Percentiles rank a stretch among this genome's conserved stretches.
phyloP scores from a whole-genome alignment of 2,329 filamentous ascomycete genomes.

The Clonostachys rosea region DNA sequence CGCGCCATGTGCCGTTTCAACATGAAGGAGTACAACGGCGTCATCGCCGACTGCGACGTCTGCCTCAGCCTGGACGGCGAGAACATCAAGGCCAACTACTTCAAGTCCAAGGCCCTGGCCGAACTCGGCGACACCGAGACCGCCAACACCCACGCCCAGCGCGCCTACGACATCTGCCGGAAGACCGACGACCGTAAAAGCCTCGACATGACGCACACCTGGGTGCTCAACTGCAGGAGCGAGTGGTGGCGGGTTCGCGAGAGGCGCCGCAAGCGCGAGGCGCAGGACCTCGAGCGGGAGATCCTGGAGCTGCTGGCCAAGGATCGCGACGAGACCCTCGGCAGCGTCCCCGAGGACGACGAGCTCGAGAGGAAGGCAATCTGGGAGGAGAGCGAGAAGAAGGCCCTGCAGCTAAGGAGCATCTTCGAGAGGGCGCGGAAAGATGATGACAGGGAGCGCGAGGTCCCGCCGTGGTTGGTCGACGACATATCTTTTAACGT shows the following conservation, averaged over 20 bases:
- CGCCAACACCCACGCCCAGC: slow-evolving; percentile 64
- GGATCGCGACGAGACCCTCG: slow-evolving; percentile 37
- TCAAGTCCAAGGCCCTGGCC: slow-evolving; percentile 81
- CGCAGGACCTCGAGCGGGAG: slow-evolving; percentile 54
- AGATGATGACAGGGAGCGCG: slow-evolving; percentile 38
- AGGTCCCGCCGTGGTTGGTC: slow-evolving; percentile 71
- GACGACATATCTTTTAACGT: slow-evolving; percentile 73
- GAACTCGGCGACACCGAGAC: slow-evolving; percentile 59
- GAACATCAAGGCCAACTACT: slow-evolving; percentile 79
- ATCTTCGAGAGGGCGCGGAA: slow-evolving; percentile 49
- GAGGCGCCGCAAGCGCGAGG: slow-evolving; percentile 49
- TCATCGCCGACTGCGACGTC: slow-evolving; percentile 70
- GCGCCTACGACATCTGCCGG: slow-evolving; percentile 69
- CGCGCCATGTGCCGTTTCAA: slow-evolving; percentile 79
- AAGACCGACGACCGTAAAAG: slow-evolving; percentile 55
- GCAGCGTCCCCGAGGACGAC: slow-evolving; percentile 23
- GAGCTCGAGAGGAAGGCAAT: slow-evolving; percentile 45
- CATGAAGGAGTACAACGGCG: slow-evolving; percentile 67
- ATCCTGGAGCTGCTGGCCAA: slow-evolving; percentile 45
- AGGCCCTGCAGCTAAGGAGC: slow-evolving; percentile 34
- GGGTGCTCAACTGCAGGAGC: slow-evolving; percentile 79
- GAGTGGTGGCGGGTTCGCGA: slow-evolving; percentile 79
- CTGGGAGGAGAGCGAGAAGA: slow-evolving; percentile 37
- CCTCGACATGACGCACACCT: slow-evolving; percentile 64
- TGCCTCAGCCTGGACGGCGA: slow-evolving; percentile 63